Conservation (phyloP, 139 green algal species). For the Zygnema cylindricum region DNA sequence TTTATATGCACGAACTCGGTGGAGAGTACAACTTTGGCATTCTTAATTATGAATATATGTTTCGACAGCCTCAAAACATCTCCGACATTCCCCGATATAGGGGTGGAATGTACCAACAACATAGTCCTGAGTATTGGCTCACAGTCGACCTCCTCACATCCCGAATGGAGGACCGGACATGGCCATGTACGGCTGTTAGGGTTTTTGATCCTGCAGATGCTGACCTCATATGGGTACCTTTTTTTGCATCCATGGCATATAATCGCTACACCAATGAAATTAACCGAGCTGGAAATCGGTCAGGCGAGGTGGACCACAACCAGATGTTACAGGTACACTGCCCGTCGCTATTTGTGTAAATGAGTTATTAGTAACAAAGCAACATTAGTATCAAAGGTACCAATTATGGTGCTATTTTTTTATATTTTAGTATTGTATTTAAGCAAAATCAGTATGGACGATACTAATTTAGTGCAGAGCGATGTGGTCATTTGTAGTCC, state of each 20-base stretch:
- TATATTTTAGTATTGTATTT: too few relatives aligned
- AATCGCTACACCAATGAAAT: conserved; percentile 28
- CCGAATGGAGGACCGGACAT: conserved; percentile 7
- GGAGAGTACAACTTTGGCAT: conserved; percentile 44
- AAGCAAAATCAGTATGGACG: too few relatives aligned
- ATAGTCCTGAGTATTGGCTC: conserved; percentile 55
- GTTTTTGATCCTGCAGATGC: conserved; percentile 37
- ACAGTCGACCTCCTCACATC: conserved; percentile 46
- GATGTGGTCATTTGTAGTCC: too few relatives aligned
- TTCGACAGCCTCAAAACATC: conserved; percentile 4
- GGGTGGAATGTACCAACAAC: conserved; percentile 42
- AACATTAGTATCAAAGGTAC: too few relatives aligned
- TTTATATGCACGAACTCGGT: conserved; percentile 60
- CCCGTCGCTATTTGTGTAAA: too few relatives aligned
- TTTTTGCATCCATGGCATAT: conserved; percentile 45
- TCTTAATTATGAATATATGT: conserved; percentile 24
- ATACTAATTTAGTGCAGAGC: too few relatives aligned
- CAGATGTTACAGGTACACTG: background rate
- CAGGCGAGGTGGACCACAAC: background rate
- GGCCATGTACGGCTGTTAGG: conserved; percentile 26
- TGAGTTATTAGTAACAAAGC: too few relatives aligned
- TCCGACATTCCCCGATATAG: conserved; percentile 29
- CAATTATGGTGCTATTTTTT: too few relatives aligned
- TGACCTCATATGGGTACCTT: conserved; percentile 53
- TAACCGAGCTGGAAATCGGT: background rate